Base-by-base conservation (phyloP, 2,329 filamentous ascomycete genomes). In the Teratosphaeria pseudoeucalypti region DNA sequence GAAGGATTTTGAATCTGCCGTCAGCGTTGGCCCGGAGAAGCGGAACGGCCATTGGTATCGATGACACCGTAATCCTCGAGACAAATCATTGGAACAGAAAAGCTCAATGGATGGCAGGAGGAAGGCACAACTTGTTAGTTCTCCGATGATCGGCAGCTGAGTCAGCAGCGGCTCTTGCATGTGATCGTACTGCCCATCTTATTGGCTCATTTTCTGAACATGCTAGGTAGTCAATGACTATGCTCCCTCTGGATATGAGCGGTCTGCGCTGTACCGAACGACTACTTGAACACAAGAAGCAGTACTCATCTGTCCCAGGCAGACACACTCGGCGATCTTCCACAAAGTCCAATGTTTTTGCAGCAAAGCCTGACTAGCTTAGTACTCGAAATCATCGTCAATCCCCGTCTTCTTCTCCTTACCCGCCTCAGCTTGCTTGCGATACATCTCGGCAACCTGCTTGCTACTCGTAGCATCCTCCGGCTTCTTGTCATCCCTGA, bases 321-420 rank as follows among this genome's bases (percentile, higher is more conserved):
- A 32, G 7, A 7, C 29, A 32, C 29, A 7, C 29, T 32, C 29
- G 6, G 37, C 9, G 23, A 16, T 23, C n/a, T 9, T 49, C n/a
- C 6, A n/a, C 43, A 49, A 10, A 6, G 9, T 19, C 43, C 43
- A 49, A 19, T 23, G n/a, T 49, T n/a, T 49, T 19, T 10, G n/a
- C 29, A 32, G 43, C 10, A 2, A 49, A 26, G n/a, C 10, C 3
- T 10, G 9, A 49, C 1, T 11, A 49, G 16, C 43, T 49, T n/a
- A 99, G 76, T 99, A 99, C 79, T 99, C 94, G 76, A 96, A 99
- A 74, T 97, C 92, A 76, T 97, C 92, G 79, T 99, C 94, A 58
- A 92, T 92, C 55, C 86, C 81, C 3, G 90, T 89, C 0, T 87
- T 89, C 78, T 95, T 95, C 60, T 79, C 90, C 80, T 94, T 95